phyloP scores from a whole-genome alignment of 2,329 filamentous ascomycete species.

The Reticulascus tulasneorum region DNA sequence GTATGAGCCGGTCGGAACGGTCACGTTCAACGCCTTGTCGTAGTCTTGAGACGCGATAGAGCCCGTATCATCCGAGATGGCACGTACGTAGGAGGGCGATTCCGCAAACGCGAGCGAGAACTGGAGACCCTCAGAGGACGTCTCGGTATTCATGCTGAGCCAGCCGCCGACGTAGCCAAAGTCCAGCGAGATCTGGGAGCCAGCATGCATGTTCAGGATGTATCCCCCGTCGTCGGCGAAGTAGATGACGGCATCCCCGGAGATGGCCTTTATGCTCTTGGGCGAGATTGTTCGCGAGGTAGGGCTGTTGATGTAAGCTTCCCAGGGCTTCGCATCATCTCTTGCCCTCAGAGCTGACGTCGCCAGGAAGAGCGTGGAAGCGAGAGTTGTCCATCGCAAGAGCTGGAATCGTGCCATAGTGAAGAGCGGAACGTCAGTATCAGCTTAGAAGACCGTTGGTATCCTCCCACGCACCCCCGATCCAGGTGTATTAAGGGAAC shows the following conservation, averaged over 20 bases:
- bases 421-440: not conserved
- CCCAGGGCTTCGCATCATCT: conserved; percentile 7
- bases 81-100: conserved; percentile 17
- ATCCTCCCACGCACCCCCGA: not conserved
- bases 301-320: conserved; percentile 7
- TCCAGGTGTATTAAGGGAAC: not conserved
- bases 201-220: conserved; percentile 1
- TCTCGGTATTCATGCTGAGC: conserved; percentile 7
- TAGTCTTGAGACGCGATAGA: conserved; percentile 17
- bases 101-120: conserved; percentile 20
- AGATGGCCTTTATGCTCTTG: conserved; percentile 7
- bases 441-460: not conserved
- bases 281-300: conserved; percentile 8
- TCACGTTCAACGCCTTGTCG: conserved; percentile 18
- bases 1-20: conserved; percentile 3
- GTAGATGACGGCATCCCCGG: conserved; percentile 4
- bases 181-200: conserved; percentile 13
- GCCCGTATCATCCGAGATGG: conserved; percentile 20
- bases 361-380: not conserved
- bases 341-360: not conserved
- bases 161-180: conserved; percentile 15
- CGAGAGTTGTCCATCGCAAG: conserved; percentile 2
- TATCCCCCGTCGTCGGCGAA: conserved; percentile 3
- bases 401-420: conserved; percentile 4
- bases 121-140: conserved; percentile 2